These are phyloP conservation scores for Artemisia tridentata DNA, from an alignment of 129 eudicot genomes.

Conservation along the genomic window DNA sequence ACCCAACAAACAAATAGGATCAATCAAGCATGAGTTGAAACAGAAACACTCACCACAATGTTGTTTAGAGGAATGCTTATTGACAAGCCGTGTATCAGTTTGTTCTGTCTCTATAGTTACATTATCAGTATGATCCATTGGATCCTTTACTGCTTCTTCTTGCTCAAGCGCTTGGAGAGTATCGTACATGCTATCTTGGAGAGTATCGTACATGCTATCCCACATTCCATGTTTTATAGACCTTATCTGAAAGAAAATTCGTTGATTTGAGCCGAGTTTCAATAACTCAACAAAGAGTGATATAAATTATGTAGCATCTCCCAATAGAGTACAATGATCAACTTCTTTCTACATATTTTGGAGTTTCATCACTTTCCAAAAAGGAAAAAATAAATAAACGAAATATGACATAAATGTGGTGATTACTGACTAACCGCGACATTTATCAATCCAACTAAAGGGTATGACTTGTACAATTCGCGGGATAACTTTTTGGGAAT, in stretches of 20 bases:
- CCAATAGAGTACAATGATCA: background rate
- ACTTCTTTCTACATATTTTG: slow-evolving; percentile 2
- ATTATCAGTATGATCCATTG: slow-evolving; percentile 35
- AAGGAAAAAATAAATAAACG: background rate
- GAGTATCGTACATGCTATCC: slow-evolving; percentile 74
- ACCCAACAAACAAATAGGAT: background rate
- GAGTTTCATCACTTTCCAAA: background rate
- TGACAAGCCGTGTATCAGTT: slow-evolving; percentile 19
- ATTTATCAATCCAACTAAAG: slow-evolving; percentile 32
- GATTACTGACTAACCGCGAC: slow-evolving; percentile 38
- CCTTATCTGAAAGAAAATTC: slow-evolving; percentile 47
- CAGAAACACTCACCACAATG: slow-evolving; percentile 49
- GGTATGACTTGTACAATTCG: slow-evolving; percentile 22
- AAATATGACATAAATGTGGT: background rate
- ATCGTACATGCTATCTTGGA: slow-evolving; percentile 71
- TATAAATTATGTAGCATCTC: background rate
- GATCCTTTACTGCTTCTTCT: slow-evolving; percentile 18
- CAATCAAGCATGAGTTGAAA: slow-evolving; percentile 18
- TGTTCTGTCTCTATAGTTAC: slow-evolving; percentile 49
- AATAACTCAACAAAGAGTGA: no score
- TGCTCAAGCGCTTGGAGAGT: slow-evolving; percentile 46
- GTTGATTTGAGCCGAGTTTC: background rate
- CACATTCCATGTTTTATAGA: slow-evolving; percentile 76
- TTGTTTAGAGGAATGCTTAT: slow-evolving; percentile 14
- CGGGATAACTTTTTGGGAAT: background rate